Conservation (phyloP, 139 green algal species). For the Zygnema circumcarinatum region DNA sequence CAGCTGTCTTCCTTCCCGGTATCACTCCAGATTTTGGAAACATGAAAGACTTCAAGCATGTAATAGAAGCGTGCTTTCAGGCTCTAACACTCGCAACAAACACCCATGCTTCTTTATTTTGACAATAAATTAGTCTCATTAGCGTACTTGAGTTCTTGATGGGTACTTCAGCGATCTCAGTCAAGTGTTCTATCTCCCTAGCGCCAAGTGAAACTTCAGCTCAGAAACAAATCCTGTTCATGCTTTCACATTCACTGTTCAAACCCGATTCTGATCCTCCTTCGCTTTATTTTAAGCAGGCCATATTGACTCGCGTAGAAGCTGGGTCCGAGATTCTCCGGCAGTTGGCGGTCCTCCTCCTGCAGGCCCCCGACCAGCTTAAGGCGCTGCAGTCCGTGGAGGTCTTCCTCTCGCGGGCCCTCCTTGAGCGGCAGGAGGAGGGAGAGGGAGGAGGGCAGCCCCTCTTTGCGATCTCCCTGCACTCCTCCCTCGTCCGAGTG, state of each 20-base stretch:
- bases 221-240: neutral
- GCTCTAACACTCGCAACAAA: too few species aligned
- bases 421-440: neutral
- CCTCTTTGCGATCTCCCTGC: neutral
- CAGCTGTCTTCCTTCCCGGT: too few species aligned
- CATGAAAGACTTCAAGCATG: too few species aligned
- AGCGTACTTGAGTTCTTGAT: too few species aligned
- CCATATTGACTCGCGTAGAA: neutral
- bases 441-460: neutral
- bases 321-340: neutral
- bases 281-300: too few species aligned
- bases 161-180: too few species aligned
- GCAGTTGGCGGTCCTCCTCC: neutral
- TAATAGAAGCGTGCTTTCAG: too few species aligned
- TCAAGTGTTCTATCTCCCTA: too few species aligned
- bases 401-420: neutral
- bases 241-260: neutral
- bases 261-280: neutral
- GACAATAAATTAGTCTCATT: too few species aligned
- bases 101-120: too few species aligned
- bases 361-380: neutral
- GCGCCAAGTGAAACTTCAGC: too few species aligned
- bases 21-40: too few species aligned
- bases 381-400: neutral
- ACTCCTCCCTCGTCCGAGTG: neutral